A percentile compares a stretch with the other conserved stretches of the same genome.
phyloP scores from a whole-genome alignment of 441 rosid species.

The Pelargonium myrrhifolium region DNA sequence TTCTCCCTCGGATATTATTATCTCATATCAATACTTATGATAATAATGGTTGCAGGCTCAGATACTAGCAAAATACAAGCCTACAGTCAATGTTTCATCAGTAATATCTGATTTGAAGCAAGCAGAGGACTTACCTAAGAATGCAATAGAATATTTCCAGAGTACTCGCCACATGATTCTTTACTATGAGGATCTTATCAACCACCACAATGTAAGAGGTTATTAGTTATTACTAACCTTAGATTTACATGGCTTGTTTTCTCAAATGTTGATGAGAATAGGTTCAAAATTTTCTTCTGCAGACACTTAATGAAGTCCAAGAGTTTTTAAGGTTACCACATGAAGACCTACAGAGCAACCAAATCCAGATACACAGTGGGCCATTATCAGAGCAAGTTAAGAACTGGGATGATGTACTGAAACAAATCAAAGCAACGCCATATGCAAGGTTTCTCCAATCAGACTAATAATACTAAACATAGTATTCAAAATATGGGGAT shows the following conservation, averaged over 20 bases:
- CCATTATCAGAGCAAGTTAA: slow-evolving; percentile 25
- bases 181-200: slow-evolving; percentile 44
- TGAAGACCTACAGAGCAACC: slow-evolving; percentile 34
- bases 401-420: slow-evolving; percentile 32
- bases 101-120: slow-evolving; percentile 34
- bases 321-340: slow-evolving; percentile 31
- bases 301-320: slow-evolving; percentile 38
- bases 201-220: slow-evolving; percentile 34
- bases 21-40: neutral
- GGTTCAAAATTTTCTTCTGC: slow-evolving; percentile 8
- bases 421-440: slow-evolving; percentile 28
- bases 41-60: slow-evolving; percentile 31
- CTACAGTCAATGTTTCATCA: slow-evolving; percentile 29
- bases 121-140: slow-evolving; percentile 28
- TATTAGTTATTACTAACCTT: neutral
- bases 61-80: slow-evolving; percentile 41
- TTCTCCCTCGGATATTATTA: neutral
- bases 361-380: slow-evolving; percentile 40
- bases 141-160: slow-evolving; percentile 36
- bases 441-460: slow-evolving; percentile 31
- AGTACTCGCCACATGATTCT: slow-evolving; percentile 41
- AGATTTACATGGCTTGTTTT: neutral
- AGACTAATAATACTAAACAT: slow-evolving; percentile 18
- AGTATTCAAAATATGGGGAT: neutral
- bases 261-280: neutral